Percentiles rank a stretch among this genome's conserved stretches.
phyloP scores from a whole-genome alignment of 176 grass and related monocot genomes.

The Musa schizocarpa region DNA sequence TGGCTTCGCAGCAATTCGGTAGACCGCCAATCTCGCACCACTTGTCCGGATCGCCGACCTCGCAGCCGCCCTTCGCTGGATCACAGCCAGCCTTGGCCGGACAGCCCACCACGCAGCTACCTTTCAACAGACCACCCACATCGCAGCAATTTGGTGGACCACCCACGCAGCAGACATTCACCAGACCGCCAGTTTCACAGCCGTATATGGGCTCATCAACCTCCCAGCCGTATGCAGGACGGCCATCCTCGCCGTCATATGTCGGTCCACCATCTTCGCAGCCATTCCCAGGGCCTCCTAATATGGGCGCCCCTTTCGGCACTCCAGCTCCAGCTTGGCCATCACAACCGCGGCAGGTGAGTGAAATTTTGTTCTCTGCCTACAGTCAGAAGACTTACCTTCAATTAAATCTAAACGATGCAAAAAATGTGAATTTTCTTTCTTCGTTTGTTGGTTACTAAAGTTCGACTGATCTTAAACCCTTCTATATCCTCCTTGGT shows the following conservation, averaged over 20 bases:
- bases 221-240: neutral
- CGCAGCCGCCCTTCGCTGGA: neutral
- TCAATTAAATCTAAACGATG: neutral
- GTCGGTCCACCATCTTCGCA: neutral
- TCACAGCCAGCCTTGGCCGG: slow-evolving; percentile 2
- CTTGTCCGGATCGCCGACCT: neutral
- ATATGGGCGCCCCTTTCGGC: slow-evolving; percentile 24
- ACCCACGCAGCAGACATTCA: neutral
- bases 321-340: slow-evolving; percentile 26
- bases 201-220: neutral
- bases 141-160: neutral
- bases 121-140: slow-evolving; percentile 15
- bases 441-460: neutral
- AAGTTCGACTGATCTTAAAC: neutral
- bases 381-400: neutral
- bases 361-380: neutral
- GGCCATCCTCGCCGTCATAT: slow-evolving; percentile 16
- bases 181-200: neutral
- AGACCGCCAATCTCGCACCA: neutral
- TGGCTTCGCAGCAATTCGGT: neutral
- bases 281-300: slow-evolving; percentile 20
- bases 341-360: slow-evolving; percentile 12
- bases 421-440: neutral
- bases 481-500: neutral
- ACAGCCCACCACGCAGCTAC: slow-evolving; percentile 6